Conservation (phyloP, 768 basidiomycete species). For the Termitomyces bulborhizus region DNA sequence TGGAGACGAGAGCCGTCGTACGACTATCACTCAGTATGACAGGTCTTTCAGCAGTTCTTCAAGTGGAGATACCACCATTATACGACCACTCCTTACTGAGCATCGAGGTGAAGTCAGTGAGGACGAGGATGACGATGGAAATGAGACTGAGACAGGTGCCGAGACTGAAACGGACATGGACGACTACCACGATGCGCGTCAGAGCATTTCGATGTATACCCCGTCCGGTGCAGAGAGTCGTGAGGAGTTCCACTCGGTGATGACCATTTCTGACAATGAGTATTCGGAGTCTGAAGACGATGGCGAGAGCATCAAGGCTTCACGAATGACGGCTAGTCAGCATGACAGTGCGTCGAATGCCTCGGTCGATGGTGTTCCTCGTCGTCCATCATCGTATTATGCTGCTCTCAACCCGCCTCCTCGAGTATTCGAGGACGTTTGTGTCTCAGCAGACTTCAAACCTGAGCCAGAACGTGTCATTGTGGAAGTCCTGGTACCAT, state of each 20-base stretch:
- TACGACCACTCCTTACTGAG: slow-evolving; percentile 30
- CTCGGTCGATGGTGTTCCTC: slow-evolving; percentile 19
- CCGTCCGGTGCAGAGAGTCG: slow-evolving; percentile 45
- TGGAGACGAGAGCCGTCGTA: slow-evolving; percentile 23
- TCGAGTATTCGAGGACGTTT: slow-evolving; percentile 49
- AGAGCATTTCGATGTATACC: slow-evolving; percentile 62
- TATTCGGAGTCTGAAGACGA: slow-evolving; percentile 51
- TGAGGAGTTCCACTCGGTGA: slow-evolving; percentile 73
- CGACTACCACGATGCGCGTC: slow-evolving; percentile 76
- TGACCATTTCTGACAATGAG: slow-evolving; percentile 67
- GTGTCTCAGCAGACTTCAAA: slow-evolving; percentile 32
- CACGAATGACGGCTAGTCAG: slow-evolving; percentile 31
- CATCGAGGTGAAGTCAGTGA: slow-evolving; percentile 8
- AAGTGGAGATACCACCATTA: slow-evolving; percentile 35
- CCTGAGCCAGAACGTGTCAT: slow-evolving; percentile 30
- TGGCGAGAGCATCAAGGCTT: slow-evolving; percentile 74
- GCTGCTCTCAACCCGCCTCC: slow-evolving; percentile 19
- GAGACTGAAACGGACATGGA: slow-evolving; percentile 66
- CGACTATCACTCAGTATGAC: slow-evolving; percentile 45
- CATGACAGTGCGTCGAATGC: slow-evolving; percentile 22
- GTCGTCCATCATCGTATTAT: slow-evolving; percentile 28
- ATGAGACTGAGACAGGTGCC: slow-evolving; percentile 62
- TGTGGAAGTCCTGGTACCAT: slow-evolving; percentile 15
- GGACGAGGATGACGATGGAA: slow-evolving; percentile 36
- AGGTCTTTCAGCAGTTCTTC: slow-evolving; percentile 22